Evolutionary conservation across 352 stramenopile species (phyloP).

Genomic region (Phytophthora ramorum): DNA sequence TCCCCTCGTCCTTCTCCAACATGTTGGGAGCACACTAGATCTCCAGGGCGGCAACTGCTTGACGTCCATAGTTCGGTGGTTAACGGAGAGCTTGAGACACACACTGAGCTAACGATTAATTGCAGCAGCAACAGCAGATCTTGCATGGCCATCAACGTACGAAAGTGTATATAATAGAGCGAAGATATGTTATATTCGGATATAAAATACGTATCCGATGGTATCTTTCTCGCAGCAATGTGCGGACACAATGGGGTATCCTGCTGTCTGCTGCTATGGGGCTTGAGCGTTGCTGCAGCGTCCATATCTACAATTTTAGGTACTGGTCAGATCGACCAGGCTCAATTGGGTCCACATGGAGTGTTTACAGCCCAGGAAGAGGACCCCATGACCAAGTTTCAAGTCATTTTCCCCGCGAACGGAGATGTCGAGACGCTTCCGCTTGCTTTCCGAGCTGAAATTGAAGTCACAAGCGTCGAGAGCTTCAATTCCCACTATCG

Average conservation of each 20-base stretch:
- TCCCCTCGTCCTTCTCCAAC: background rate
- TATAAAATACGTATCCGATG: background rate
- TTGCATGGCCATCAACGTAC: no score
- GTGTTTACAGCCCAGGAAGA: background rate
- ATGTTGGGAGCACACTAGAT: background rate
- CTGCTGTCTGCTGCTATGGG: slow-evolving; percentile 6
- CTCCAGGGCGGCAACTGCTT: background rate
- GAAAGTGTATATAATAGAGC: no score
- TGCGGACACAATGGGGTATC: background rate
- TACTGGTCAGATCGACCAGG: background rate
- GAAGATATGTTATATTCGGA: no score
- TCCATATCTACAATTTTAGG: background rate
- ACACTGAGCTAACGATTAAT: background rate
- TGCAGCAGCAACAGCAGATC: no score
- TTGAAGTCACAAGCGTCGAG: slow-evolving; percentile 6
- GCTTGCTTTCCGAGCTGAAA: slow-evolving; percentile 1
- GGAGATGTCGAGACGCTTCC: slow-evolving; percentile 17
- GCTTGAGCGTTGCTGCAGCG: slow-evolving; percentile 4
- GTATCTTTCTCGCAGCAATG: background rate
- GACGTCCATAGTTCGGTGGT: background rate
- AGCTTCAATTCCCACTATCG: slow-evolving; percentile 2
- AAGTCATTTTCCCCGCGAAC: slow-evolving; percentile 3
- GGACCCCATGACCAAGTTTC: slow-evolving; percentile 12
- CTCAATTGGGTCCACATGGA: background rate
- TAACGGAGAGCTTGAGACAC: slow-evolving; percentile 2